These are phyloP conservation scores for Cercospora beticola DNA, from an alignment of 2,329 filamentous ascomycete species.

Conservation along the genomic window DNA sequence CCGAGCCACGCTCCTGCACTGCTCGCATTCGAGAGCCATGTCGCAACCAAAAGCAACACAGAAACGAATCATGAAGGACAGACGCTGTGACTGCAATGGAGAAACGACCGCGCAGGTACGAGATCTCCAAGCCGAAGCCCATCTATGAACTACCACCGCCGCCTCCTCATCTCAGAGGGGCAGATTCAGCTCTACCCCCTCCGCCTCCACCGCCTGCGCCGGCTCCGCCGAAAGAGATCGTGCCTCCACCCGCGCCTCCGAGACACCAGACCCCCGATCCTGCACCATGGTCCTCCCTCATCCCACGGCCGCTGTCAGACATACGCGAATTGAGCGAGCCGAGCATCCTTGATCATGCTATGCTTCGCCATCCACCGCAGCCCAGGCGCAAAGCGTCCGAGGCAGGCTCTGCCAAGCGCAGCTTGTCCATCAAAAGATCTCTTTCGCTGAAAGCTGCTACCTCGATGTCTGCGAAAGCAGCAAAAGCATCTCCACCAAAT, in stretches of 20 bases:
- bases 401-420: constrained; percentile 31
- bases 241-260: constrained; percentile 1
- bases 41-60: not conserved
- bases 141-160: constrained; percentile 20
- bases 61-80: not conserved
- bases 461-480: not conserved
- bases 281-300: constrained; percentile 32
- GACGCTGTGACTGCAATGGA: constrained; percentile 14
- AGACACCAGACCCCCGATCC: constrained; percentile 10
- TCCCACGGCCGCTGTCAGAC: constrained; percentile 49
- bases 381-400: constrained; percentile 32
- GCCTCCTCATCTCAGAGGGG: not conserved
- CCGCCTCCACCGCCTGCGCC: constrained; percentile 17
- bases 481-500: not conserved
- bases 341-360: constrained; percentile 39
- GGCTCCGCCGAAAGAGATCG: not conserved
- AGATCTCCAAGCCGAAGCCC: constrained; percentile 27
- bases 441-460: constrained; percentile 25
- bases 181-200: constrained; percentile 11
- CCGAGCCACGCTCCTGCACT: not conserved
- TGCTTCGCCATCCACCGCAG: constrained; percentile 11
- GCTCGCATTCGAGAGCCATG: not conserved
- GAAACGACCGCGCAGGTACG: constrained; percentile 22
- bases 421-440: constrained; percentile 26
- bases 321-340: constrained; percentile 53